These are phyloP conservation scores for Alternaria alternata DNA, from an alignment of 2,329 filamentous ascomycete genomes.

Conservation along the genomic window DNA sequence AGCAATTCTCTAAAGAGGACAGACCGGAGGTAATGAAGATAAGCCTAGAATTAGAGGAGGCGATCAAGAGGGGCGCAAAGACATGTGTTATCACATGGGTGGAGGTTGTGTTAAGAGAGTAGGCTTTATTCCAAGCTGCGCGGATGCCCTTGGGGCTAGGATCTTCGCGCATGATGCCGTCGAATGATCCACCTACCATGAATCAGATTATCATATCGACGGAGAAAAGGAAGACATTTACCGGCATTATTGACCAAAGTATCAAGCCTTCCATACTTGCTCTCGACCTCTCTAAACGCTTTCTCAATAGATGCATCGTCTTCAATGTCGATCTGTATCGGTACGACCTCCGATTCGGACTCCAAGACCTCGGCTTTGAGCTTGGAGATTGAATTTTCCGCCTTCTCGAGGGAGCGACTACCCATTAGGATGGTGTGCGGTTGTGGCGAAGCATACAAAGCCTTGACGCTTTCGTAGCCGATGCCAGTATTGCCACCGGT, in stretches of 20 bases:
- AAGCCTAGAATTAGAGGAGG: slow-evolving; percentile 45
- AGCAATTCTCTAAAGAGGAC: slow-evolving; percentile 47
- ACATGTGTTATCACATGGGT: slow-evolving; percentile 50
- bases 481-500: slow-evolving; percentile 70
- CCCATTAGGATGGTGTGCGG: slow-evolving; percentile 66
- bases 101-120: slow-evolving; percentile 51
- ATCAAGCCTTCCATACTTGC: slow-evolving; percentile 59
- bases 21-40: slow-evolving; percentile 55
- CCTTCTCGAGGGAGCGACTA: slow-evolving; percentile 61
- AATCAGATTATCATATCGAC: not conserved
- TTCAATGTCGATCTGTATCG: slow-evolving; percentile 63
- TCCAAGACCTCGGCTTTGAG: slow-evolving; percentile 54
- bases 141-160: slow-evolving; percentile 42
- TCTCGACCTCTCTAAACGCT: slow-evolving; percentile 55
- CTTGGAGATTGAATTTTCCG: slow-evolving; percentile 42
- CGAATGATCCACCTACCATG: slow-evolving; percentile 56
- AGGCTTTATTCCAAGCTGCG: slow-evolving; percentile 48
- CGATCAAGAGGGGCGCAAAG: slow-evolving; percentile 51
- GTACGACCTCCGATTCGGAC: slow-evolving; percentile 54
- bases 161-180: slow-evolving; percentile 43
- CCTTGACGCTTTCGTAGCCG: slow-evolving; percentile 66
- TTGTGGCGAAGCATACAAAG: slow-evolving; percentile 57
- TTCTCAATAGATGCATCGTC: slow-evolving; percentile 62
- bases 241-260: slow-evolving; percentile 67
- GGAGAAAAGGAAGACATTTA: slow-evolving; percentile 19